Base-by-base conservation (phyloP, 805 yeast genomes). In the Cyberlindnera mississippiensis region DNA sequence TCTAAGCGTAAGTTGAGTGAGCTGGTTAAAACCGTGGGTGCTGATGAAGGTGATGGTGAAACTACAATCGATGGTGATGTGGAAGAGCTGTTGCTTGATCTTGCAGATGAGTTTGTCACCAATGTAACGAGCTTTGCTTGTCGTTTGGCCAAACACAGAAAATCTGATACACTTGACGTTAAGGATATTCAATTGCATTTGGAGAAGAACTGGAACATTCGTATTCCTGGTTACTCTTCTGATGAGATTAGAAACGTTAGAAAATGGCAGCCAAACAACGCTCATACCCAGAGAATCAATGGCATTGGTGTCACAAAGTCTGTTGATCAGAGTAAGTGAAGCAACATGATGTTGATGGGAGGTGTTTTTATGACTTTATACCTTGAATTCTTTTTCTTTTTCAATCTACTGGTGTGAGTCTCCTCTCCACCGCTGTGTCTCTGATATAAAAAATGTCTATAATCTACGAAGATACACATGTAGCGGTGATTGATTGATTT, bases 101-200 rank as follows among this genome's bases (percentile, higher is more conserved):
- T 93, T 36, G 97, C 99, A 0, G 99, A 93, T 63, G 98, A 93
- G 59, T 93, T 93, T 59, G 93, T 93, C 13, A 76, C 85, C 7
- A 82, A 86, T 36, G 96, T 95, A 2, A 89, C 97, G 0, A 72
- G 88, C 3, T 93, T 93, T 68, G 96, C 98, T 1, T 91, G 98
- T 60, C 76, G 95, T 41, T 71, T 93, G 50, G 98, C 99, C 17
- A 93, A 93, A 61, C 97, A 91, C 59, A 75, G 99, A 53, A 88
- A 86, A 57, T 78, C 87, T 6, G 96, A 91, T 46, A 76, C 83
- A 28, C 69, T 93, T 19, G 98, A 91, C 51, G 87, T 85, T 13
- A 80, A 80, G 53, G 99, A 93, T 61, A 76, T 95, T 38, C 98
- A 93, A 62, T 64, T 93, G 42, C 96, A 93, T 61, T 69, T 93